Evolutionary conservation across 129 eudicot species (phyloP), one percentile per base, ranked within the genome.

Genomic region (Escallonia herrerae): DNA sequence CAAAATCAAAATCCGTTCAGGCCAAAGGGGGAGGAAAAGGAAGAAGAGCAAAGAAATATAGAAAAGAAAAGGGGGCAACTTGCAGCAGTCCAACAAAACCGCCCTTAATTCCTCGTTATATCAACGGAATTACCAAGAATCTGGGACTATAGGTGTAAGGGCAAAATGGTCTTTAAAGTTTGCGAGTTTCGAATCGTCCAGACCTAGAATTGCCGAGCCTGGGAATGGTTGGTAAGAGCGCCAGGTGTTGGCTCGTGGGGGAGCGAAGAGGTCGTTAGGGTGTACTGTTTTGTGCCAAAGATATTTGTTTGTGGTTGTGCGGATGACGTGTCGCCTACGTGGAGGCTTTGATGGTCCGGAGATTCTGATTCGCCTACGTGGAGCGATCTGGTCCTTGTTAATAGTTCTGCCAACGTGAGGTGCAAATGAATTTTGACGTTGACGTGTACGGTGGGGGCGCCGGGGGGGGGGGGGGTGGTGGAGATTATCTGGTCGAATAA

Each of bases 361-460:
- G 76, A 71, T 66, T 74, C 62, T 66, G 67, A 66, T 74, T 50
- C 60, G 72, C 68, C 53, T 39, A 51, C 77, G 54, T 45, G 66
- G 66, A 43, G 15, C 11, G 39, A 62, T 7, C 58, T 53, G 58
- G 58, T 53, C 33, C 58, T 15, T 22, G 33, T 22, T 0, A 22
- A 0, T 22, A 22, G 33, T 22, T 1, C 33, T 22, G 33, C 1
- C 33, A 22, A 22, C 33, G 33, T 22, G 33, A 22, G 33, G 33
- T 22, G 33, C 33, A 22, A 0, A 0, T 22, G 33, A 22, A 1
- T 22, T 22, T 22, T 22, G 33, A 22, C 33, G 33, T 22, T 22
- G 33, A 22, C 33, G 33, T 22, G 33, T 22, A 22, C 33, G 33
- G 33, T 22, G n/a, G n/a, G n/a, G n/a, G n/a, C n/a, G n/a, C n/a